Base-by-base conservation (phyloP, 176 grass and related monocot genomes). In the Paspalum notatum region DNA sequence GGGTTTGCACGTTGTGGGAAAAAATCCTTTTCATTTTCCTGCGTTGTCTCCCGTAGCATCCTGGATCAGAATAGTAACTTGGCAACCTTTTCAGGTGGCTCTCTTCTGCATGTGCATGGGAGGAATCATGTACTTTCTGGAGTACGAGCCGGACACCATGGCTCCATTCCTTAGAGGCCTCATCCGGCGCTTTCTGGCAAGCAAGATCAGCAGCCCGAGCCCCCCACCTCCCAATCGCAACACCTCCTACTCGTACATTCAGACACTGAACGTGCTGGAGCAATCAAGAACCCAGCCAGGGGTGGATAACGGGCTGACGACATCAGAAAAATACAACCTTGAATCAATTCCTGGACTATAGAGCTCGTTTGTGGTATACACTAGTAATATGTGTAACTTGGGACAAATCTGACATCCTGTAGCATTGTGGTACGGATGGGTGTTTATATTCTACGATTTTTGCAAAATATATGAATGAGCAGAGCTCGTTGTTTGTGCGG, bases 91-190 rank as follows among this genome's bases (percentile, higher is more conserved):
- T 41, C 96, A 99, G 96, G 96, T 99, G 76, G 90, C 76, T 68
- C 90, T 99, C 54, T 99, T 99, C 58, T 95, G 96, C 86, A 38
- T 93, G 71, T 99, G 93, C 87, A 99, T 90, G 92, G 96, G 96
- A 73, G 96, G 96, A 78, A 93, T 93, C 47, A 95, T 99, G 96
- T 99, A 95, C 53, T 99, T 91, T 85, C 84, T 99, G 75, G 96
- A 99, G 80, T 88, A 95, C 11, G 93, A 99, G 56, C 96, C 93
- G 26, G 93, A 99, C 10, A 99, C 96, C 13, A 95, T 99, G 96
- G 96, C 96, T 82, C 96, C 96, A 68, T 95, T 99, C 85, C 92
- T 99, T 32, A 85, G 89, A 77, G 89, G 96, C 44, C 90, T 99
- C 48, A 95, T 99, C 78, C 85, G 93, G 40, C 83, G 96, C 12